Evolutionary conservation across 495 filamentous ascomycete genomes (phyloP), one percentile per base, ranked within the genome.

Genomic region (Lasiosphaeria ovina): DNA sequence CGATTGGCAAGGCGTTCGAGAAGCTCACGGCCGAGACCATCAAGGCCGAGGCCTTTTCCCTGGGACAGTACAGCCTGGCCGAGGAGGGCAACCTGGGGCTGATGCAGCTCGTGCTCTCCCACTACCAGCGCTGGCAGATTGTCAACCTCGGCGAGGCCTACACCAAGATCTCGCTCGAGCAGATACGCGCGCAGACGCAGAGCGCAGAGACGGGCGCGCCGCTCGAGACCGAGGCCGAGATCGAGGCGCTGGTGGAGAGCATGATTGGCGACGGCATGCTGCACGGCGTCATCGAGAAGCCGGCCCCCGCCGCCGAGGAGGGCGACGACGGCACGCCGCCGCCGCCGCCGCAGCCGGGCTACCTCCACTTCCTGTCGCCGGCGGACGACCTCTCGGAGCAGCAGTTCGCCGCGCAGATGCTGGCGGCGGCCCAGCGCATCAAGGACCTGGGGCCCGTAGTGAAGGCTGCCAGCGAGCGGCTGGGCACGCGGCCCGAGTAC

Each of bases 1-100:
- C 79, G 33, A 72, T 97, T 38, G 89, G 85, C 5, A 77, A 81
- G 6, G 78, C 85, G 6, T 98, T 96, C 65, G 81, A 85, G 65
- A 71, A 78, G 44, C 77, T 81, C 12, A 80, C 87, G 53, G 75
- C 81, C 11, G 72, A 76, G 3, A 79, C 74, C 59, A 74, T 94
- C 17, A 77, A 77, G 60, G 72, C 77, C 9, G 89, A 93, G 68
- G 74, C 81, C 36, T 77, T 86, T 17, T 63, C 42, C n/a, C 67
- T 74, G 12, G 83, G 81, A n/a, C 58, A 69, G 51, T 66, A 78
- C 11, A 65, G 85, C 34, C 95, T 89, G 87, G 47, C 63, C 47
- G 75, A 79, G 52, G 89, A 84, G 55, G 70, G 67, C 48, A 83
- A 82, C 64, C 61, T 69, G n/a, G 71, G 71, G 6, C 66, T 84